phyloP scores from a whole-genome alignment of 148 eudicot genomes.

The Talinum fruticosum region DNA sequence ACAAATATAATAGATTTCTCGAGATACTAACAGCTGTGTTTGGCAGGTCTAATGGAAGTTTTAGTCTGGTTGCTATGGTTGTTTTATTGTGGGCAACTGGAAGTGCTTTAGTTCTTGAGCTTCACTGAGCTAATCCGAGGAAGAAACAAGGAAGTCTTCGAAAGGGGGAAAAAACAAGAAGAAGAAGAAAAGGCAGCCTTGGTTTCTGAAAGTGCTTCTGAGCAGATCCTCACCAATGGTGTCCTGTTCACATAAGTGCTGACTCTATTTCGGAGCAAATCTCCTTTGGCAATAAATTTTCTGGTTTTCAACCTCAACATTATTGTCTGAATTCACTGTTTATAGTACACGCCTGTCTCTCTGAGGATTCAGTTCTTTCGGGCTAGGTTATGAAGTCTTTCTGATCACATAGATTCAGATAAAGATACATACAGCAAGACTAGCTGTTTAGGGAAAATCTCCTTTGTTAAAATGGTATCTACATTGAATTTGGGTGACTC shows the following conservation, averaged over 20 bases:
- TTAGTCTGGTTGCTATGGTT: constrained; percentile 35
- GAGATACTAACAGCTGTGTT: constrained; percentile 14
- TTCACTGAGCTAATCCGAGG: constrained; percentile 15
- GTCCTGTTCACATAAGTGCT: constrained; percentile 15
- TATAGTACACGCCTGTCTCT: background rate
- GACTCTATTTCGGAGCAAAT: constrained; percentile 43
- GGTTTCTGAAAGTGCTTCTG: constrained; percentile 5
- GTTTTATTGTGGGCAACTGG: constrained; percentile 21
- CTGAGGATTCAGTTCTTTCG: constrained; percentile 28
- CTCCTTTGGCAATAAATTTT: constrained; percentile 47
- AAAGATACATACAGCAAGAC: constrained; percentile 7
- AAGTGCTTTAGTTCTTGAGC: constrained; percentile 17
- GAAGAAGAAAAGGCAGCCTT: background rate
- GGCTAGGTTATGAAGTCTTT: constrained; percentile 29
- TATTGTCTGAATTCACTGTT: background rate
- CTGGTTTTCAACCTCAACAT: constrained; percentile 17
- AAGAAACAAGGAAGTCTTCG: too few relatives aligned
- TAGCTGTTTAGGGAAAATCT: constrained; percentile 40
- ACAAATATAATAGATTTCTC: background rate
- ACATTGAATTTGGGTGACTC: constrained; percentile 12
- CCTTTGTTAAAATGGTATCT: constrained; percentile 37
- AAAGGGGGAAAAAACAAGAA: background rate
- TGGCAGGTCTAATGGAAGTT: constrained; percentile 43
- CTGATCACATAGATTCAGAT: constrained; percentile 9
- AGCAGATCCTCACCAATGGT: constrained; percentile 20